Evolutionary conservation across 1,139 yeast genomes (phyloP), one percentile per base, ranked within the genome.

Genomic region (Diutina scorzettiae): DNA sequence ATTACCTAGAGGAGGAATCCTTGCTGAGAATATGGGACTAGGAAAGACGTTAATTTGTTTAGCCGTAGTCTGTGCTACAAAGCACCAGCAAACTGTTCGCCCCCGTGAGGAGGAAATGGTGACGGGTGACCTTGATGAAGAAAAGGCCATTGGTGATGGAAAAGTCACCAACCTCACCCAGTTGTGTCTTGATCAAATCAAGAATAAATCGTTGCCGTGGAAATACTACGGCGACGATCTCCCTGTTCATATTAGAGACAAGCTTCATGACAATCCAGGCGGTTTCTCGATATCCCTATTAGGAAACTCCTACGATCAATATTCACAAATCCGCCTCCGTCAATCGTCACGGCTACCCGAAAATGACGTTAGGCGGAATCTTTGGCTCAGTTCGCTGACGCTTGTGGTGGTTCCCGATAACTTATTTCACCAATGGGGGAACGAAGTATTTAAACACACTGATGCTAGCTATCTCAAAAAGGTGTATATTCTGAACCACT

Each of bases 21-120:
- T 81, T 11, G 85, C 85, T 0, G 89, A 81, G 49, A 79, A 78
- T 68, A 81, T 81, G 87, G 89, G 87, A 0, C 58, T 79, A 16
- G 89, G 89, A 0, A 81, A 81, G 53, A 80, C 87, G 0, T 63
- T 77, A 37, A 80, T 81, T 4, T 78, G 85, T 49, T 56, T 81
- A 17, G 76, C 82, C 6, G 60, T 81, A 40, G 66, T 80, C 0
- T 71, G 81, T 48, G 52, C 71, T 7, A 73, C 86, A 0, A 74
- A 70, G 47, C 61, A 57, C 51, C 81, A 79, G n/a, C 37, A 32
- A 7, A 12, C 21, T 14, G 25, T 32, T 6, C 21, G 21, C 5
- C 37, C 37, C 2, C 20, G 17, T 6, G 17, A 32, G 5, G 37
- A 32, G 4, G 37, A 32, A 6, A 32, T 32, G 37, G 21, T 32